phyloP scores from a whole-genome alignment of 1,284 basidiomycete species.

The Microstroma glucosiphilum region DNA sequence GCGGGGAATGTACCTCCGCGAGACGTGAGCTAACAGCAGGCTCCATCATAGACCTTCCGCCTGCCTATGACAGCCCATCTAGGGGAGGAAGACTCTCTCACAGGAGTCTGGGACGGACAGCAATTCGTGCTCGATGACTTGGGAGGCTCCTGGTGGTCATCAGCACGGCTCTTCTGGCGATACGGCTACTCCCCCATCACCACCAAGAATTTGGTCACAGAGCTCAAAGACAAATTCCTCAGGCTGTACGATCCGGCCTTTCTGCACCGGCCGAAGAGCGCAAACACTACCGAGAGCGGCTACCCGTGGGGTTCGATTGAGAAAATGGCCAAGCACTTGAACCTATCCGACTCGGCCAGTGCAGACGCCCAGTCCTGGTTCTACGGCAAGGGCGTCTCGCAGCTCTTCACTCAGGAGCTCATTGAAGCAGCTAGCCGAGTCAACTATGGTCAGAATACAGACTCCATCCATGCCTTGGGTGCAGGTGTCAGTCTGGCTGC shows the following conservation, averaged over 20 bases:
- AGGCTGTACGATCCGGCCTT: slow-evolving; percentile 61
- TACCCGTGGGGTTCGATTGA: slow-evolving; percentile 61
- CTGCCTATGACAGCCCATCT: slow-evolving; percentile 12
- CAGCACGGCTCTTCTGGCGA: slow-evolving; percentile 56
- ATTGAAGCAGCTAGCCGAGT: slow-evolving; percentile 77
- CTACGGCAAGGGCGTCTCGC: slow-evolving; percentile 25
- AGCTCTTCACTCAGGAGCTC: slow-evolving; percentile 60
- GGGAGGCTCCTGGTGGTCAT: slow-evolving; percentile 42
- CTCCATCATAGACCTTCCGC: slow-evolving; percentile 8
- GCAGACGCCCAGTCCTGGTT: slow-evolving; percentile 45
- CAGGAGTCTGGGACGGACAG: slow-evolving; percentile 70
- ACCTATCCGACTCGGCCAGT: slow-evolving; percentile 53
- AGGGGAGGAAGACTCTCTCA: slow-evolving; percentile 11
- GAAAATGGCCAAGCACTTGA: slow-evolving; percentile 58
- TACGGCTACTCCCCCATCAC: slow-evolving; percentile 70
- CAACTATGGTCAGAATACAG: slow-evolving; percentile 70
- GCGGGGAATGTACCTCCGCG: neutral
- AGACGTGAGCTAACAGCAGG: neutral
- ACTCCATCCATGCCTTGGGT: slow-evolving; percentile 72
- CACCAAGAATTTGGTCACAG: slow-evolving; percentile 57
- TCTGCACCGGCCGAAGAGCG: slow-evolving; percentile 50
- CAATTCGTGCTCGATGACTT: slow-evolving; percentile 43
- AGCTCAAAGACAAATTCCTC: slow-evolving; percentile 59
- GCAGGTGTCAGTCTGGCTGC: slow-evolving; percentile 70
- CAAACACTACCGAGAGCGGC: slow-evolving; percentile 13